A percentile compares a stretch with the other conserved stretches of the same genome.
These are phyloP conservation scores for Verticillium isaacii DNA, from an alignment of 2,329 filamentous ascomycete species.

Conservation along the genomic window DNA sequence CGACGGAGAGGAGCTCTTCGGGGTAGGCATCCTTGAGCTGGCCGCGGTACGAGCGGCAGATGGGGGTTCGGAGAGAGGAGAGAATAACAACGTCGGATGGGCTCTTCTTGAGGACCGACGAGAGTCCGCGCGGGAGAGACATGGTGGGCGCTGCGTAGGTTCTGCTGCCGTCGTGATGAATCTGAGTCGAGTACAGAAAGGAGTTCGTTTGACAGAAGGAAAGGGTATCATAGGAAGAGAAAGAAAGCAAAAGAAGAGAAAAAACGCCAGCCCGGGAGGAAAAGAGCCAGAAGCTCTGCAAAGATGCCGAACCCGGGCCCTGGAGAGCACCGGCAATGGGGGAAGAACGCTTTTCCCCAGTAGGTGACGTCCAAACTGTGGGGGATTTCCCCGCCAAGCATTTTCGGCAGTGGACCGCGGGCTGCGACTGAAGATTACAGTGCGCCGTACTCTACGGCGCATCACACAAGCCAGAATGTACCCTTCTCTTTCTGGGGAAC, in stretches of 20 bases:
- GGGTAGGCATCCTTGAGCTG: slow-evolving; percentile 83
- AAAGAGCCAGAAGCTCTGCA: neutral
- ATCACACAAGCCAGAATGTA: neutral
- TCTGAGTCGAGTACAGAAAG: neutral
- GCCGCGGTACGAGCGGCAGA: slow-evolving; percentile 80
- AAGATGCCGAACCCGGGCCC: neutral
- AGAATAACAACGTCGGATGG: slow-evolving; percentile 83
- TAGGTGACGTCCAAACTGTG: neutral
- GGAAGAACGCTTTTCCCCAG: neutral
- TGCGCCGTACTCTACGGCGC: neutral
- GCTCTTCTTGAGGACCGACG: slow-evolving; percentile 71
- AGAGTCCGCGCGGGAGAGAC: slow-evolving; percentile 60
- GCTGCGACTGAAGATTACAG: neutral
- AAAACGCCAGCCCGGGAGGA: slow-evolving; percentile 1
- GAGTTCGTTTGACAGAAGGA: neutral
- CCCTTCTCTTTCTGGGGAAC: no score
- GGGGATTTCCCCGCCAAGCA: neutral
- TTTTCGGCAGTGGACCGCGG: neutral
- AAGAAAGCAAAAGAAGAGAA: neutral
- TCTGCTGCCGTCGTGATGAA: neutral
- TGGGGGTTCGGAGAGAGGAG: slow-evolving; percentile 82
- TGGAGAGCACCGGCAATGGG: neutral
- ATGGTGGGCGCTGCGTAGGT: slow-evolving; percentile 23
- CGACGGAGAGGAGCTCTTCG: slow-evolving; percentile 75
- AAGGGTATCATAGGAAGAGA: neutral